Evolutionary conservation across 208 protist genomes (phyloP).

Genomic region (Leishmania braziliensis): DNA sequence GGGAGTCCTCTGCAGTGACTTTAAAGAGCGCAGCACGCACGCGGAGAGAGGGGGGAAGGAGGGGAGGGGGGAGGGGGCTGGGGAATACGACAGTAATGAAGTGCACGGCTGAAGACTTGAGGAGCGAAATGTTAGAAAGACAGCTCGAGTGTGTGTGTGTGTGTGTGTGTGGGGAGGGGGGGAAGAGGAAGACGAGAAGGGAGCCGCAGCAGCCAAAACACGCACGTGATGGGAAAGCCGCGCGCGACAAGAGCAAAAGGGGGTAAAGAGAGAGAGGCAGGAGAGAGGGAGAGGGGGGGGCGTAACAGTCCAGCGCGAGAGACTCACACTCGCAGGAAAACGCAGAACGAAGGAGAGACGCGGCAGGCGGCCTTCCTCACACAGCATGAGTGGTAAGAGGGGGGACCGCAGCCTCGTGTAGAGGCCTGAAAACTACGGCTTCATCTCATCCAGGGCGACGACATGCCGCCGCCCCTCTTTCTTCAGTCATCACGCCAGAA

Average conservation of each 20-base stretch:
- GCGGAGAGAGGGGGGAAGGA: neutral
- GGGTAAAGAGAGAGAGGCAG: neutral
- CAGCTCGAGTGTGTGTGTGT: neutral
- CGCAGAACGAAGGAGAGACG: too few species aligned
- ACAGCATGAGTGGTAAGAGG: neutral
- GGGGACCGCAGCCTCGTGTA: too few species aligned
- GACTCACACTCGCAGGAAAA: too few species aligned
- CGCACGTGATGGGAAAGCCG: too few species aligned
- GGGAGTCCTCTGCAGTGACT: neutral
- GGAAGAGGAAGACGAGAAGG: neutral
- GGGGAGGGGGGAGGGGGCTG: neutral
- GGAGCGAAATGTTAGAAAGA: neutral
- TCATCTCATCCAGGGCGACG: too few species aligned
- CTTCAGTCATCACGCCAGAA: neutral
- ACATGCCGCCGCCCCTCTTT: neutral
- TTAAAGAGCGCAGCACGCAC: neutral
- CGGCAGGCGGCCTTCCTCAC: too few species aligned
- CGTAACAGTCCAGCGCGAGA: too few species aligned
- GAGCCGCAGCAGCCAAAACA: neutral
- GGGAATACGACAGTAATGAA: neutral
- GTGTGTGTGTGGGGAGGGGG: neutral
- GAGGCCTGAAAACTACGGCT: too few species aligned
- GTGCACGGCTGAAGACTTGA: neutral
- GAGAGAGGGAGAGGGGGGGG: too few species aligned
- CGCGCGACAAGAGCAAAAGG: neutral